phyloP scores from a whole-genome alignment of 176 grass and related monocot species.

The Hsuehochloa calcarea region DNA sequence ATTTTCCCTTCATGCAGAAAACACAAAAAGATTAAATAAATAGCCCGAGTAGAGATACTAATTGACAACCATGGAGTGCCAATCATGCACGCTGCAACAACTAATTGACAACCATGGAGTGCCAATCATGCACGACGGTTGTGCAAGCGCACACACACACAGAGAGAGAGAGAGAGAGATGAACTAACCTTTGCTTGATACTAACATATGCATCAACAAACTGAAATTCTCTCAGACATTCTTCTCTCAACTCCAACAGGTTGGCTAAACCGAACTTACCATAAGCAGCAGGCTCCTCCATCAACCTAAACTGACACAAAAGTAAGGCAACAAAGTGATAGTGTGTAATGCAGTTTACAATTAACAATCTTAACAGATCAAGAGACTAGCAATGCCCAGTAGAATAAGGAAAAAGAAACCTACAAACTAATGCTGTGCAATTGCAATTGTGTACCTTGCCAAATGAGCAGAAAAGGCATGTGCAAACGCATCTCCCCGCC shows the following conservation, averaged over 20 bases:
- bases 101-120: background rate
- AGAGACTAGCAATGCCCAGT: background rate
- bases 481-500: slow-evolving; percentile 91
- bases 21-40: slow-evolving; percentile 16
- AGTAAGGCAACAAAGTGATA: slow-evolving; percentile 39
- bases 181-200: slow-evolving; percentile 94
- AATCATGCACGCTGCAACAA: background rate
- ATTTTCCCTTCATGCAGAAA: slow-evolving; percentile 75
- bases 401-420: slow-evolving; percentile 7
- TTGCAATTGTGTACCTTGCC: slow-evolving; percentile 58
- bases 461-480: slow-evolving; percentile 98
- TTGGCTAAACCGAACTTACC: slow-evolving; percentile 91
- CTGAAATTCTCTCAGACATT: slow-evolving; percentile 98
- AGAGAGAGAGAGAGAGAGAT: background rate
- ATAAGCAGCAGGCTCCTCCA: slow-evolving; percentile 97
- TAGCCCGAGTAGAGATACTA: slow-evolving; percentile 6
- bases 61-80: background rate
- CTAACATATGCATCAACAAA: slow-evolving; percentile 94
- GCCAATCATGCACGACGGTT: background rate
- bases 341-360: background rate
- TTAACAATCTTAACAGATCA: background rate
- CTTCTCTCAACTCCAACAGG: slow-evolving; percentile 94
- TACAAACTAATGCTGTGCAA: slow-evolving; percentile 16
- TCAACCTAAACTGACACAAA: slow-evolving; percentile 67
- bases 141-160: background rate